Evolutionary conservation across 1,139 yeast genomes (phyloP).

Genomic region (Hyphopichia wangnamkhiaoensis): DNA sequence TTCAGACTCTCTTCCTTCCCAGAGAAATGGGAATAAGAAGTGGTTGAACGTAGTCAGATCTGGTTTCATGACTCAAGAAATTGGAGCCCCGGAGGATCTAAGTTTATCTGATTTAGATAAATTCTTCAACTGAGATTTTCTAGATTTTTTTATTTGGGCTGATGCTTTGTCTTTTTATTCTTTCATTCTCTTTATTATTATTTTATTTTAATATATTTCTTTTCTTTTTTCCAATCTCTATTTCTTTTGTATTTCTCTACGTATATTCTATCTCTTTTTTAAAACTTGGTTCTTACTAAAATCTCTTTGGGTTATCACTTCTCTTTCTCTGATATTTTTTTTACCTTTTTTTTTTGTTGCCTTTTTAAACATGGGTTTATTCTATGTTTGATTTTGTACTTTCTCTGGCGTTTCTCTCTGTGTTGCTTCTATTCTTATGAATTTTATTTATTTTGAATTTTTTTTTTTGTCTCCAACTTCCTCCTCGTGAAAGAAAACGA

Average conservation of each 20-base stretch:
- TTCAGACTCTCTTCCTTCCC: slow-evolving; percentile 9
- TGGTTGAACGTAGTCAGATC: slow-evolving; percentile 74
- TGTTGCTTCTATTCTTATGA: no score
- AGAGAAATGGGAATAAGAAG: slow-evolving; percentile 41
- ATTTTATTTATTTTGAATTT: no score
- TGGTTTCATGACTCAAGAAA: slow-evolving; percentile 74
- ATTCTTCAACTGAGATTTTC: slow-evolving; percentile 42
- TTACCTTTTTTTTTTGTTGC: slow-evolving; percentile 1
- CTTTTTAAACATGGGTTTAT: not conserved
- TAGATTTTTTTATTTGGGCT: slow-evolving; percentile 8
- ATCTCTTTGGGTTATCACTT: not conserved
- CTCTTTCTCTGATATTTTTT: not conserved
- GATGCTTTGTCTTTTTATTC: not conserved
- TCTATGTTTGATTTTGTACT: not conserved
- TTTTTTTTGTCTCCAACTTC: no score
- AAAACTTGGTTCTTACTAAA: not conserved
- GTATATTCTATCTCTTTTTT: no score
- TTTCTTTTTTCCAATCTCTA: not conserved
- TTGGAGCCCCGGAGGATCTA: slow-evolving; percentile 74
- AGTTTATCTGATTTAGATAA: slow-evolving; percentile 73
- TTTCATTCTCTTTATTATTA: slow-evolving; percentile 1
- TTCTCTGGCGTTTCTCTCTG: not conserved
- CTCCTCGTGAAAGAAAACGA: no score
- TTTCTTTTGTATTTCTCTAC: not conserved
- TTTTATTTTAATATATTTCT: not conserved